Evolutionary conservation across 2,329 filamentous ascomycete species (phyloP), one percentile per base, ranked within the genome.

Genomic region (Arthrinium phaeospermum): DNA sequence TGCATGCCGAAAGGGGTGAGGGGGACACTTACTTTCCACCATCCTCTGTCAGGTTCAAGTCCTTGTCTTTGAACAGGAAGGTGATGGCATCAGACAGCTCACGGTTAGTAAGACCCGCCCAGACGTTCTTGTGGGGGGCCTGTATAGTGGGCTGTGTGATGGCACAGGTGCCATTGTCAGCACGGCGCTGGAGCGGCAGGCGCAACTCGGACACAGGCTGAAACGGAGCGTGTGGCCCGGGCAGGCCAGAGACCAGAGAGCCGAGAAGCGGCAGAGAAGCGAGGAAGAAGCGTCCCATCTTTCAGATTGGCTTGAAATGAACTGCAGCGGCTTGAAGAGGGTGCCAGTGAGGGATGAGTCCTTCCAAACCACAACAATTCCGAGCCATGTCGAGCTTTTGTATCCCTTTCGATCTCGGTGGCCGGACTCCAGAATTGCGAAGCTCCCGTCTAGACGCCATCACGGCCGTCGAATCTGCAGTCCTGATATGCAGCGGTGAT

Each of bases 261-360:
- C 53, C 53, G 6, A 61, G 27, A 61, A 61, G 53, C 27, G 53
- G 53, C 53, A 61, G 53, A 61, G 53, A 61, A 37, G 53, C 53
- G 53, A 61, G 53, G 30, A 61, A 61, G 53, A 61, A 61, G 6
- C 53, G 53, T 37, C 53, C 53, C 53, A 61, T 61, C 53, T 61
- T 61, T 19, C 16, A 22, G 53, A 37, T 61, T 61, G 53, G 30
- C 53, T 61, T 61, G 53, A 61, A 27, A 61, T 61, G 53, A 61
- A 61, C 53, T 61, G 53, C 53, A 61, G 53, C 53, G 53, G 27
- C 53, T 61, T 37, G 53, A 22, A 22, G 27, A 61, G 22, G 53
- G 34, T 61, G 16, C 53, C 53, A 61, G 53, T 61, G 53, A 61
- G 53, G 53, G 53, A 37, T 61, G 53, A 61, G 53, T 61, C 53